Base-by-base conservation (phyloP, 139 green algal genomes). In the Chlamydomonas sphaeroides region DNA sequence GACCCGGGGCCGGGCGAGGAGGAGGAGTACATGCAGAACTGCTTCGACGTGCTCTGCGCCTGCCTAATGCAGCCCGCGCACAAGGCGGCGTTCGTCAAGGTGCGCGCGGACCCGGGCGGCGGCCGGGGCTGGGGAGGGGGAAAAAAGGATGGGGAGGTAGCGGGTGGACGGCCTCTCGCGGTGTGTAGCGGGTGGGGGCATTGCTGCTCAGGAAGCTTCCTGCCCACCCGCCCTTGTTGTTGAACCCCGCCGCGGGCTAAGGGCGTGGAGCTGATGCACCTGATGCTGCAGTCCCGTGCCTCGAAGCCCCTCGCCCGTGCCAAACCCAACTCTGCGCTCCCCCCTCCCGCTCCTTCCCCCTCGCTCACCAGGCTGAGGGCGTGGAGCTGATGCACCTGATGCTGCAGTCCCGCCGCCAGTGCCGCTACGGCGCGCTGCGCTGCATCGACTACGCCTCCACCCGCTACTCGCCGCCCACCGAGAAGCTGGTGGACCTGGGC, bases 381-480 rank as follows among this genome's bases (percentile, higher is more conserved):
- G 69, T 98, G 26, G 95, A 99, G 92, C 93, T 99, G 67, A 98
- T 99, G 95, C 85, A 96, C 48, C 89, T 99, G 32, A 94, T 99
- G 66, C 86, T 99, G 21, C 94, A 94, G 68, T 85, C 87, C 41
- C 95, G 94, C 86, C 86, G 86, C n/a, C 63, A 86, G n/a, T 92
- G 87, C 14, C 88, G 94, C 26, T 86, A 88, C 28, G 92, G 91
- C 15, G 95, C 95, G 0, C 82, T 99, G 39, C 96, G 97, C 84
- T 88, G 87, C 36, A 86, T 99, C 26, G 96, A 98, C 86, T 99
- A 97, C 91, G 94, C 94, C n/a, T 79, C 89, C 35, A 97, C 93
- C 5, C 68, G 90, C 56, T 97, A 85, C 85, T 49, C 79, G 17
- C 67, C 88, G 10, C 92, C 91, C 32, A 95, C 92, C 68, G 92